phyloP scores from a whole-genome alignment of 2,329 filamentous ascomycete species.

The Blumeria hordei region DNA sequence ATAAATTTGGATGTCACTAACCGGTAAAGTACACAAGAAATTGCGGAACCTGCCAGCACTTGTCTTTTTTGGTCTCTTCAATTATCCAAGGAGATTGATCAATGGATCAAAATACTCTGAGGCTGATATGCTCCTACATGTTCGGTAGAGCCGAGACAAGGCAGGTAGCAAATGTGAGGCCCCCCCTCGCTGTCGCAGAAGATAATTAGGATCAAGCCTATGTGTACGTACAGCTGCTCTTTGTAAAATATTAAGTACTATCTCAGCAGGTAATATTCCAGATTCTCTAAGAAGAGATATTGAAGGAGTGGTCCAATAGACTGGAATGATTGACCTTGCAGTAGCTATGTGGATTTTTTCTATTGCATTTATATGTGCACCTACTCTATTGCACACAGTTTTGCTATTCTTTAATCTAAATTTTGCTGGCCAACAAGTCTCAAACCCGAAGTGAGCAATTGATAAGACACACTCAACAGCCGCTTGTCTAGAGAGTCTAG shows the following conservation, averaged over 20 bases:
- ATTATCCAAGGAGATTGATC: not conserved
- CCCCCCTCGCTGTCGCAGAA: not conserved
- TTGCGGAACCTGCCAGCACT: too few relatives aligned
- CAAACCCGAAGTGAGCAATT: not conserved
- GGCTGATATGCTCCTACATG: not conserved
- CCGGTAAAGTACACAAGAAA: too few relatives aligned
- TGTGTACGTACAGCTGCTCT: not conserved
- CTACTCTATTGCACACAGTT: not conserved
- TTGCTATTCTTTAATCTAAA: not conserved
- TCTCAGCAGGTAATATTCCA: not conserved
- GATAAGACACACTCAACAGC: not conserved
- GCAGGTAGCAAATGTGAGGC: not conserved
- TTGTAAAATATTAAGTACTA: not conserved
- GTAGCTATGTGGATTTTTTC: not conserved
- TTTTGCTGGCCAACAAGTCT: not conserved
- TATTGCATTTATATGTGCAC: not conserved
- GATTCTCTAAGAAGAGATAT: not conserved
- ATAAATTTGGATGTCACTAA: not conserved
- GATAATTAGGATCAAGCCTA: not conserved
- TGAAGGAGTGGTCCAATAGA: not conserved
- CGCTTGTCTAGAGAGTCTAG: not conserved
- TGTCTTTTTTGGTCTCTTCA: not conserved
- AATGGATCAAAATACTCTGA: not conserved
- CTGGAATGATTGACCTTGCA: not conserved
- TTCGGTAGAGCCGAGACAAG: not conserved